Evolutionary conservation across 1,284 basidiomycete genomes (phyloP).

Genomic region (Acaromyces ingoldii): DNA sequence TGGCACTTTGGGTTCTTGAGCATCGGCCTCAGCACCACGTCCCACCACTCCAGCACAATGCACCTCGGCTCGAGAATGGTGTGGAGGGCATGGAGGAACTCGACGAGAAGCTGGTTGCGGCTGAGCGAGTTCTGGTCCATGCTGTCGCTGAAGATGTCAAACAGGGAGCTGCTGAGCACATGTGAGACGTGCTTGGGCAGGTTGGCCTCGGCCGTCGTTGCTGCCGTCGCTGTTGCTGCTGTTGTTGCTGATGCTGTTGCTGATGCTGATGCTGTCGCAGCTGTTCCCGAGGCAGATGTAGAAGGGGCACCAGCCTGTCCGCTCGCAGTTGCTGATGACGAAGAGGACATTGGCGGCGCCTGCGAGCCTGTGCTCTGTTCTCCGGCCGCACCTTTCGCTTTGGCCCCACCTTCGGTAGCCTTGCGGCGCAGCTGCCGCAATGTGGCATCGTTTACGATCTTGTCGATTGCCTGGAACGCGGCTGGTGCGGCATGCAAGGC

Average conservation of each 20-base stretch:
- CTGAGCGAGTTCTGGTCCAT: constrained; percentile 21
- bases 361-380: too few relatives aligned
- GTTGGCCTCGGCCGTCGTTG: constrained; percentile 10
- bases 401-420: not conserved
- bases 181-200: constrained; percentile 25
- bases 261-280: too few relatives aligned
- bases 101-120: constrained; percentile 26
- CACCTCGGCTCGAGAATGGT: constrained; percentile 22
- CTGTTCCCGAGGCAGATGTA: too few relatives aligned
- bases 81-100: constrained; percentile 25
- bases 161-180: constrained; percentile 24
- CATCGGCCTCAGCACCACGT: constrained; percentile 36
- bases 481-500: not conserved
- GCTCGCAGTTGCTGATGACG: too few relatives aligned
- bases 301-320: too few relatives aligned
- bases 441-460: not conserved
- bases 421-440: not conserved
- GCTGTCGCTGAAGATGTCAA: constrained; percentile 21
- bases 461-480: constrained; percentile 3
- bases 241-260: not conserved
- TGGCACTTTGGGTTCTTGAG: constrained; percentile 28
- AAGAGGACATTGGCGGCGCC: too few relatives aligned
- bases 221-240: not conserved
- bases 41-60: constrained; percentile 45
- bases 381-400: not conserved